Base-by-base conservation (phyloP, 306 rosid genomes). In the Medicago arabica region DNA sequence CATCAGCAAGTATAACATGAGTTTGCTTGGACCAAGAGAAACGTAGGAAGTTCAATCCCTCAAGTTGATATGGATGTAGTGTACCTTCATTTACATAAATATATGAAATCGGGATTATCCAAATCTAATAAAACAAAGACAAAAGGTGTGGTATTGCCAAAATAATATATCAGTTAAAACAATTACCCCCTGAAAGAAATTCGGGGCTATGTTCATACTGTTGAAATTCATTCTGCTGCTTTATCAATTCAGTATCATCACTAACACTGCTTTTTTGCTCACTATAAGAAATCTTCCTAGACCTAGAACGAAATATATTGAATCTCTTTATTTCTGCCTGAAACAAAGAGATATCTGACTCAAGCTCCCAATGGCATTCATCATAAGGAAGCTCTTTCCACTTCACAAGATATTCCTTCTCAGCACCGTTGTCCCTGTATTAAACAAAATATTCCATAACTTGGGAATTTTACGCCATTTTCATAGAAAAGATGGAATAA, bases 11-110 rank as follows among this genome's bases (percentile, higher is more conserved):
- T 84, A 95, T 92, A 49, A 95, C 99, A 77, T 95, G 99, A 67
- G 97, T 95, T 83, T 92, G 96, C 83, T 95, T 95, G 87, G 97
- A 89, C 99, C 99, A 95, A 78, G 99, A 92, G 80, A 81, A 95
- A 43, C 97, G 92, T 57, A 95, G 82, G 85, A 95, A 95, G 89
- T 95, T 95, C 88, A 95, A 84, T 60, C 99, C 99, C 82, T 95
- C 99, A 67, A 95, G 99, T 88, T 95, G 99, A 75, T 95, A 95
- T 39, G 97, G 99, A 75, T 95, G 97, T 51, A 95, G 87, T 34
- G 88, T 69, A 75, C 99, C 99, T 95, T 83, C 74, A 84, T 65
- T 77, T 71, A 73, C 79, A 59, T 78, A 25, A 55, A 83, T 72
- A 85, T 66, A 84, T 38, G 8, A 62, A 84, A 59, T 54, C 71